Base-by-base conservation (phyloP, 768 basidiomycete species). In the Hortiboletus flavorubellus region DNA sequence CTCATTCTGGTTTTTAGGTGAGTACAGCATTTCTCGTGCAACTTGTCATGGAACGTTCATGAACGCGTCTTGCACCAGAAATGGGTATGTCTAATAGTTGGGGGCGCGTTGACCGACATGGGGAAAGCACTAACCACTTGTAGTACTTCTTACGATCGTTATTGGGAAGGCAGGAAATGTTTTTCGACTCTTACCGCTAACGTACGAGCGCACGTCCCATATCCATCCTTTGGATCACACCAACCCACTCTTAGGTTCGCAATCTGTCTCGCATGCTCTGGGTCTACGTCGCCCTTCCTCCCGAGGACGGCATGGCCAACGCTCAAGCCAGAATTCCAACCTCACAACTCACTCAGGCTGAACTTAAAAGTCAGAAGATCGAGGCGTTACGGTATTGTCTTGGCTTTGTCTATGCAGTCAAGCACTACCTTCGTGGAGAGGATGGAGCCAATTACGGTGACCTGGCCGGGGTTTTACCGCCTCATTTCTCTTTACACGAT, bases 1-100 rank as follows among this genome's bases (percentile, higher is more conserved):
- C 78, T 97, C 54, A 85, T 96, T 51, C 77, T 96, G 34, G 93
- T 93, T 3, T 93, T 93, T 69, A 81, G 91, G 91, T 85, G 59
- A 64, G 81, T 57, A 16, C 26, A 10, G 0, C 14, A 31, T 49
- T 16, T 46, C 4, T 48, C 6, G 7, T 26, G 21, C 8, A 21
- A 31, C 11, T 31, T 42, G 31, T 34, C 8, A 7, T 40, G 11
- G 15, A 12, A 35, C 38, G 48, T 26, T 51, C 21, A 21, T 21
- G 26, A 50, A 34, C 11, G 11, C 43, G 14, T 39, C 10, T 44
- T 33, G 55, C 33, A 30, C 33, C 31, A 90, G 90, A 63, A 91
- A 91, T 60, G 75, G 85, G 88, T 86, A 68, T 35, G 80, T 63
- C 42, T 34, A 11, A 35, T n/a, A 42, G 26, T n/a, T 21, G 8